Evolutionary conservation across 2,329 filamentous ascomycete species (phyloP).

Genomic region (Rutstroemia sydowiana): DNA sequence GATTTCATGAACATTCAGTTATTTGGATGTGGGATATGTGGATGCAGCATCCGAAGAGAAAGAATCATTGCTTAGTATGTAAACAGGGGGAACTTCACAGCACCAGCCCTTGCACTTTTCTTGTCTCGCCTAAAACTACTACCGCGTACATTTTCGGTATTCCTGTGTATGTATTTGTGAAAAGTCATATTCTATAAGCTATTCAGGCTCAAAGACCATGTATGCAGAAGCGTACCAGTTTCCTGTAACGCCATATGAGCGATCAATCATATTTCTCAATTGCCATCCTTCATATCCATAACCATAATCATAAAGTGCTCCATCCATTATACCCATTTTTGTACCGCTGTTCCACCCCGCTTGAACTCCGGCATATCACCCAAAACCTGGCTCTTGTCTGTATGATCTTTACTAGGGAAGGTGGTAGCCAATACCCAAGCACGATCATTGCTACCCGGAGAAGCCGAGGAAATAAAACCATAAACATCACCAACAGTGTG

Average conservation of each 20-base stretch:
- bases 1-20: too few species aligned
- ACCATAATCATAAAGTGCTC: neutral
- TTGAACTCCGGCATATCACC: slow-evolving; percentile 59
- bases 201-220: neutral
- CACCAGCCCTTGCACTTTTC: too few species aligned
- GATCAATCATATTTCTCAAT: neutral
- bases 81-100: too few species aligned
- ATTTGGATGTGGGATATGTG: too few species aligned
- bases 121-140: too few species aligned
- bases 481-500: slow-evolving; percentile 76
- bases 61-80: too few species aligned
- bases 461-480: slow-evolving; percentile 61
- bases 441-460: slow-evolving; percentile 47
- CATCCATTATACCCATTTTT: slow-evolving; percentile 42
- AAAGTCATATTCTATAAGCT: neutral
- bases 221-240: neutral
- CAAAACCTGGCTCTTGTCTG: slow-evolving; percentile 53
- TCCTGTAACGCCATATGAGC: neutral
- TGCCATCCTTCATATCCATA: neutral
- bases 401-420: slow-evolving; percentile 75
- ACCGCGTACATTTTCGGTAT: too few species aligned
- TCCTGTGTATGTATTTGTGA: too few species aligned
- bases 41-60: too few species aligned
- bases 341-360: slow-evolving; percentile 56
- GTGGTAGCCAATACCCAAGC: slow-evolving; percentile 72